A percentile compares a stretch with the other conserved stretches of the same genome.
Evolutionary conservation across 306 rosid species (phyloP).

Genomic region (Pueraria montana): DNA sequence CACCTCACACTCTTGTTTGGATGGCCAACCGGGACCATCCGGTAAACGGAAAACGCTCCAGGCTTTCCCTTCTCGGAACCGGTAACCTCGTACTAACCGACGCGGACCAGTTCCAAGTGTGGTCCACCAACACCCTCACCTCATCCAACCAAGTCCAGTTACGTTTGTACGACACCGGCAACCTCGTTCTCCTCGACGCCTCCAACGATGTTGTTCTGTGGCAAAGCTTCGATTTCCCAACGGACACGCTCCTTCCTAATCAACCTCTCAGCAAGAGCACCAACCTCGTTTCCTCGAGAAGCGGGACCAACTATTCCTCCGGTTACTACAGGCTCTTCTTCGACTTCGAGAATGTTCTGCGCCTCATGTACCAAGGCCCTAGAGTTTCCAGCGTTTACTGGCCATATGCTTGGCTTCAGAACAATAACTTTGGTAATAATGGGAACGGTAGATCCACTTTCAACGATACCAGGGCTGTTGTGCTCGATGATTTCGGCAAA

Average conservation of each 20-base stretch:
- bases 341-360: constrained; percentile 36
- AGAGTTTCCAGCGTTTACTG: constrained; percentile 18
- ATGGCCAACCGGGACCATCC: constrained; percentile 43
- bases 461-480: background rate
- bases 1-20: background rate
- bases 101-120: background rate
- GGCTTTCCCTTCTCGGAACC: constrained; percentile 22
- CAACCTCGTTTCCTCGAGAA: constrained; percentile 31
- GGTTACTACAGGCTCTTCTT: constrained; percentile 32
- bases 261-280: background rate
- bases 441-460: constrained; percentile 13
- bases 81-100: constrained; percentile 37
- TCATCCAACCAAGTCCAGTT: background rate
- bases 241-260: constrained; percentile 22
- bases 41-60: constrained; percentile 15
- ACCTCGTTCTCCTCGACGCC: background rate
- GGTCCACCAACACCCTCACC: constrained; percentile 15
- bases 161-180: background rate
- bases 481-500: background rate
- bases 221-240: constrained; percentile 43
- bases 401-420: constrained; percentile 32
- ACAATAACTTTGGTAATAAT: background rate
- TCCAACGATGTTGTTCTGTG: background rate
- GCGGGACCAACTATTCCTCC: constrained; percentile 1
- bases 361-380: constrained; percentile 20